Conservation (phyloP, 495 filamentous ascomycete genomes). For the Staphylotrichum longicolle region DNA sequence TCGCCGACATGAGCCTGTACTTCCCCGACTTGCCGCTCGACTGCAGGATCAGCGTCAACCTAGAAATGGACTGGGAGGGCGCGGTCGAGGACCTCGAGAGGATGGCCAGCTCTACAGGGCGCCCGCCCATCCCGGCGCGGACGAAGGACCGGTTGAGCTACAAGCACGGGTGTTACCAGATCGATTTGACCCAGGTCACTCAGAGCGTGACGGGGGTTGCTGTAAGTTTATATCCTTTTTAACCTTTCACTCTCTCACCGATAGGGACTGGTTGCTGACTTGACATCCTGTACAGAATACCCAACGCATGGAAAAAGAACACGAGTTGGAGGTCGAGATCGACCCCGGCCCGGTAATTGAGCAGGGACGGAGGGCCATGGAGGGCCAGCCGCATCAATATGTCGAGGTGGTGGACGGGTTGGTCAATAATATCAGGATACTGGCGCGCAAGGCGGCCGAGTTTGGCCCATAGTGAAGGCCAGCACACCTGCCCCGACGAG, state of each 20-base stretch:
- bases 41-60: slow-evolving; percentile 83
- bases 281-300: slow-evolving; percentile 27
- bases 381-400: slow-evolving; percentile 63
- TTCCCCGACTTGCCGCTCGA: slow-evolving; percentile 71
- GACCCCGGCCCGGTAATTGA: slow-evolving; percentile 63
- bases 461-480: slow-evolving; percentile 9
- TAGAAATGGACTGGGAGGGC: slow-evolving; percentile 84
- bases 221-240: slow-evolving; percentile 45
- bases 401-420: slow-evolving; percentile 74
- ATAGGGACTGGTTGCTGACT: slow-evolving; percentile 6
- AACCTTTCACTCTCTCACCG: background rate
- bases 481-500: background rate
- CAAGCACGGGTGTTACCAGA: slow-evolving; percentile 74
- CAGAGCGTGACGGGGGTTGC: slow-evolving; percentile 33
- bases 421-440: slow-evolving; percentile 74
- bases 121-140: slow-evolving; percentile 56
- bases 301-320: slow-evolving; percentile 63
- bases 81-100: slow-evolving; percentile 55
- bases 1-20: slow-evolving; percentile 80
- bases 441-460: slow-evolving; percentile 51
- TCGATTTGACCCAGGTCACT: slow-evolving; percentile 88
- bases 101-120: slow-evolving; percentile 32
- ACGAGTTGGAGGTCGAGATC: slow-evolving; percentile 87
- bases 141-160: slow-evolving; percentile 90
- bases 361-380: slow-evolving; percentile 62